phyloP scores from a whole-genome alignment of 2,329 filamentous ascomycete genomes.

The Massarina eburnea region DNA sequence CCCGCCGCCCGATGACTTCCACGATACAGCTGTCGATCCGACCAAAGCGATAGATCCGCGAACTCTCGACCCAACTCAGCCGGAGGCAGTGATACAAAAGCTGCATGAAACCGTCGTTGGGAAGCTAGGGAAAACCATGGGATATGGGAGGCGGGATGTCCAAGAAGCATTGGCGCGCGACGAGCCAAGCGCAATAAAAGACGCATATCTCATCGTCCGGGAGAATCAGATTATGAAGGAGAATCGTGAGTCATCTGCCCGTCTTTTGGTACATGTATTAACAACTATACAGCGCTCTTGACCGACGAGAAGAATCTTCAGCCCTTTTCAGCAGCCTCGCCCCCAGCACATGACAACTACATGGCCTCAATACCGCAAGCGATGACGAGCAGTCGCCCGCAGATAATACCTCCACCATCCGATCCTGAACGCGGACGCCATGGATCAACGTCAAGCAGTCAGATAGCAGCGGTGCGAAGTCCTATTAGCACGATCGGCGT shows the following conservation, averaged over 20 bases:
- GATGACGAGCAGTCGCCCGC: slow-evolving; percentile 38
- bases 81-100: slow-evolving; percentile 79
- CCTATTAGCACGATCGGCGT: slow-evolving; percentile 81
- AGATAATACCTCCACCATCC: slow-evolving; percentile 25
- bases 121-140: slow-evolving; percentile 97
- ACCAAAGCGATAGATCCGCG: slow-evolving; percentile 86
- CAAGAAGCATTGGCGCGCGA: slow-evolving; percentile 89
- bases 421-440: slow-evolving; percentile 48
- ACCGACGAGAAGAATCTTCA: slow-evolving; percentile 53
- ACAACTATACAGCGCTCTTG: slow-evolving; percentile 52
- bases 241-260: slow-evolving; percentile 68
- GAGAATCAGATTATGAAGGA: slow-evolving; percentile 98
- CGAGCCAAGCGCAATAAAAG: slow-evolving; percentile 97
- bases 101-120: slow-evolving; percentile 90
- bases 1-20: slow-evolving; percentile 85
- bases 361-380: slow-evolving; percentile 38
- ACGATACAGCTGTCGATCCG: slow-evolving; percentile 90
- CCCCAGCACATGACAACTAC: slow-evolving; percentile 52
- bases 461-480: slow-evolving; percentile 42
- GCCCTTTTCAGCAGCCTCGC: slow-evolving; percentile 59
- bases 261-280: slow-evolving; percentile 11
- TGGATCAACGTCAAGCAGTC: slow-evolving; percentile 47
- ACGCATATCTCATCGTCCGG: slow-evolving; percentile 95
- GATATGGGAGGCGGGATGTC: slow-evolving; percentile 91
- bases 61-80: slow-evolving; percentile 71